Percentiles rank a stretch among this genome's conserved stretches.
phyloP scores from a whole-genome alignment of 257 asterid genomes.

The Penstemon newberryi region DNA sequence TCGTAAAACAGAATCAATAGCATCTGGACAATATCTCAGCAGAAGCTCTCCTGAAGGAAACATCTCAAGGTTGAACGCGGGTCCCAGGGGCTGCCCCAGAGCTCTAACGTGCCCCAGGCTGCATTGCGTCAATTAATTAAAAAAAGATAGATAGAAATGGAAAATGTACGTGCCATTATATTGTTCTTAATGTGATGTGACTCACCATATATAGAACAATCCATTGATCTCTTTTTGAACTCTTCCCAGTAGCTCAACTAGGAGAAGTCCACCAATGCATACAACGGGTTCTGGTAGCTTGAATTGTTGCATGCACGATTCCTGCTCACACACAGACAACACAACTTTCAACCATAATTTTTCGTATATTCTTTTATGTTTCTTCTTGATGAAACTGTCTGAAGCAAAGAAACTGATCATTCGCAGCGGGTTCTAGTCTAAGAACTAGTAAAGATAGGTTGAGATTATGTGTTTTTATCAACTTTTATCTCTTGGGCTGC shows the following conservation, averaged over 20 bases:
- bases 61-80: conserved; percentile 20
- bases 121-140: not conserved
- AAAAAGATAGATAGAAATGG: no score
- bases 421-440: no score
- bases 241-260: conserved; percentile 52
- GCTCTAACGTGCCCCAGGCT: conserved; percentile 26
- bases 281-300: conserved; percentile 53
- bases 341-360: no score
- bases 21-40: conserved; percentile 8
- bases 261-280: conserved; percentile 55
- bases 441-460: no score
- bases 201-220: conserved; percentile 53
- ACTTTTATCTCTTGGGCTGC: no score
- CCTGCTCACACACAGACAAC: conserved; percentile 31
- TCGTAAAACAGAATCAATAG: no score
- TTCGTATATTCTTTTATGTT: no score
- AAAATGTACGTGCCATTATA: not conserved
- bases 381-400: not conserved
- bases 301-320: conserved; percentile 44
- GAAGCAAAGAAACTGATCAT: not conserved
- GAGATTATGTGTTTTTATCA: no score
- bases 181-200: not conserved
- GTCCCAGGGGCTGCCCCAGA: conserved; percentile 13
- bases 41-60: conserved; percentile 9
- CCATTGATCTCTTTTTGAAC: conserved; percentile 42